Evolutionary conservation across 495 filamentous ascomycete species (phyloP).

Genomic region (Halenospora varia): DNA sequence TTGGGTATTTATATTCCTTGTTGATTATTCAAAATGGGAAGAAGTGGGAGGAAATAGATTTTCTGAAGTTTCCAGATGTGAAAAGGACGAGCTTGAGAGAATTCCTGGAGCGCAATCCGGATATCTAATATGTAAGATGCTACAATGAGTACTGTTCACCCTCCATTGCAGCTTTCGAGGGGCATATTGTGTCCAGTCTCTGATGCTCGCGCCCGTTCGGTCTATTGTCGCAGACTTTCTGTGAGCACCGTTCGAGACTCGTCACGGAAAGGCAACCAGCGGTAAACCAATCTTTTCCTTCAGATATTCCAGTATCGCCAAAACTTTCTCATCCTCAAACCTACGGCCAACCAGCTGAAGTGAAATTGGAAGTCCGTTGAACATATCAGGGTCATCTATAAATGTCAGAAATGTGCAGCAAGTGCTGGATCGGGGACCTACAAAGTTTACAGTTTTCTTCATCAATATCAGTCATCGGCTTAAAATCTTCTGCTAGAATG

Average conservation of each 20-base stretch:
- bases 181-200: no score
- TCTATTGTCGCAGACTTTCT: not conserved
- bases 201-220: no score
- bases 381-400: slow-evolving; percentile 33
- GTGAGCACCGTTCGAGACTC: no score
- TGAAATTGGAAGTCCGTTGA: slow-evolving; percentile 40
- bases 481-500: slow-evolving; percentile 10
- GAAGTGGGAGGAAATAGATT: no score
- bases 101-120: no score
- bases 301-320: slow-evolving; percentile 29
- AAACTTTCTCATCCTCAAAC: slow-evolving; percentile 44
- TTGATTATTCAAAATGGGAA: no score
- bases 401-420: slow-evolving; percentile 17
- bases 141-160: no score
- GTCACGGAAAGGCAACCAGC: not conserved
- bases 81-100: no score
- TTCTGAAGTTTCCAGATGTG: no score
- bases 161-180: no score
- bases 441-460: slow-evolving; percentile 15
- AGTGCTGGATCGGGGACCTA: not conserved
- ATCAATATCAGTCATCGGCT: slow-evolving; percentile 8
- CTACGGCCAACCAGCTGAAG: slow-evolving; percentile 42
- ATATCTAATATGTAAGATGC: no score
- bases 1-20: no score
- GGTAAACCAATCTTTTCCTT: not conserved